Evolutionary conservation across 805 yeast genomes (phyloP).

Genomic region (Lipomyces yamadae): DNA sequence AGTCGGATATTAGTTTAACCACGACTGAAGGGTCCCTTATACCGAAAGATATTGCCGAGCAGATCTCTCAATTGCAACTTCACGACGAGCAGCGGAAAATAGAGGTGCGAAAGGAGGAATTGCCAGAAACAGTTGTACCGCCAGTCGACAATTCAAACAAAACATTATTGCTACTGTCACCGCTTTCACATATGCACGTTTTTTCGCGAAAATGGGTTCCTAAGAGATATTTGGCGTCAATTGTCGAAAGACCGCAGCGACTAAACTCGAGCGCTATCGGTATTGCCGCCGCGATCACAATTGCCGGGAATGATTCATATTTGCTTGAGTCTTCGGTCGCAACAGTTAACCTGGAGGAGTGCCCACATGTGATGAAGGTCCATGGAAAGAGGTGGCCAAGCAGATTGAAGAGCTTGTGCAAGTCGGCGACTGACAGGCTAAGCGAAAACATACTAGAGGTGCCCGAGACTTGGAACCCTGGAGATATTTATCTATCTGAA

Average conservation of each 20-base stretch:
- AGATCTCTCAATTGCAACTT: slow-evolving; percentile 10
- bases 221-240: slow-evolving; percentile 64
- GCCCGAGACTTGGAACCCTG: slow-evolving; percentile 80
- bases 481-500: slow-evolving; percentile 75
- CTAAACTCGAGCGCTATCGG: slow-evolving; percentile 78
- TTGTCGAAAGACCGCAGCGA: slow-evolving; percentile 84
- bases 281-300: slow-evolving; percentile 71
- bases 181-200: slow-evolving; percentile 70
- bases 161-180: slow-evolving; percentile 63
- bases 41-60: slow-evolving; percentile 13
- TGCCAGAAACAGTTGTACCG: not conserved
- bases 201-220: slow-evolving; percentile 80
- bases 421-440: slow-evolving; percentile 61
- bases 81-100: not conserved
- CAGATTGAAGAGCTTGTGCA: slow-evolving; percentile 61
- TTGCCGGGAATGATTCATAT: slow-evolving; percentile 58
- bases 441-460: slow-evolving; percentile 65
- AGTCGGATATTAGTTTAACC: not conserved
- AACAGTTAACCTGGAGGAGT: slow-evolving; percentile 41
- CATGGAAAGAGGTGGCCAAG: slow-evolving; percentile 80
- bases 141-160: slow-evolving; percentile 7
- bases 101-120: slow-evolving; percentile 2
- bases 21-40: not conserved
- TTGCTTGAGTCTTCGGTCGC: slow-evolving; percentile 17
- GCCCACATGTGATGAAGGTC: slow-evolving; percentile 63